Base-by-base conservation (phyloP, 352 stramenopile genomes). In the Globisporangium perplexum region DNA sequence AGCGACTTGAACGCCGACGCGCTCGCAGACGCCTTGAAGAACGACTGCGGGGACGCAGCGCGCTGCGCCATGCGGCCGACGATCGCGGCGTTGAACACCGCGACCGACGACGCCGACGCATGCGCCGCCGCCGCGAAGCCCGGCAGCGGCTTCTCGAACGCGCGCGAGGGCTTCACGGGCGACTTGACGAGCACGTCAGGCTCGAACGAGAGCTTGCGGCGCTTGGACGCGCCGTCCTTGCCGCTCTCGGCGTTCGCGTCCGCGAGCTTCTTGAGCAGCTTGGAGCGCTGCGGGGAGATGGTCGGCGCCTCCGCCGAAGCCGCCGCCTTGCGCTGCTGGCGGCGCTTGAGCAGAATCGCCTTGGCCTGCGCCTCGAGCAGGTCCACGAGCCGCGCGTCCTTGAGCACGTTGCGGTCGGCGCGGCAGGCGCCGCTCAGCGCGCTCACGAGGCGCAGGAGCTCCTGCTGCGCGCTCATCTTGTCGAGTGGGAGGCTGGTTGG, bases 371-470 rank as follows among this genome's bases (percentile, higher is more conserved):
- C 62, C 63, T 90, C 80, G 33, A 90, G 55, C 30, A 55, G 50
- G 60, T 90, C 80, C 57, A 90, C 77, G 20, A 90, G 69, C 57
- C 73, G 65, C 26, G 61, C 57, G 56, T 90, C 80, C 54, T 84
- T 83, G 17, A 90, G 71, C 57, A 88, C 73, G 30, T 88, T 88
- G 24, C 46, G 36, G 63, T 90, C 77, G 24, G 63, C 52, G 50
- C 69, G 66, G 47, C 80, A 90, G 22, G 80, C 80, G 53, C 50
- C 59, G 57, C 77, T 88, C 20, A 90, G 70, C 36, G 73, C 68
- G 20, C 62, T 66, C 54, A 90, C 75, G 18, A 88, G 67, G n/a
- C 56, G 66, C 42, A 63, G 38, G 33, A 84, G 50, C 43, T 80
- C 71, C 33, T 74, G 52, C 20, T 57, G 60, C 41, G 30, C 8